Base-by-base conservation (phyloP, 2,329 filamentous ascomycete species). In the Spiromastix sp. region DNA sequence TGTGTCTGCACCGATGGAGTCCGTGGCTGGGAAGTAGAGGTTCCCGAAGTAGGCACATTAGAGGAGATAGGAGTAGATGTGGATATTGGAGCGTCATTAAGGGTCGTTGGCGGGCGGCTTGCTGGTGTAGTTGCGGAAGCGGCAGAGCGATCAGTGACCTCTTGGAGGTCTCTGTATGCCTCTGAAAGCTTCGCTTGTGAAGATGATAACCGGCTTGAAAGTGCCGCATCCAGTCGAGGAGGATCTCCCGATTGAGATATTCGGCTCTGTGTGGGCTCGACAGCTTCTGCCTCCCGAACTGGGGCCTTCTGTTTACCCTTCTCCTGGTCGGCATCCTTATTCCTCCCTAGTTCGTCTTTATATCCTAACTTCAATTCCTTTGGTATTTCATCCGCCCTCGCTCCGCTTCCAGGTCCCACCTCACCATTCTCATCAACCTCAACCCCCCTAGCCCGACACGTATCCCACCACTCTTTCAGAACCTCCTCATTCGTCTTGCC, bases 401-500 rank as follows among this genome's bases (percentile, higher is more conserved):
- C 27, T 3, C 27, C 27, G 3, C 47, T 57, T 44, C 58, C 59
- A n/a, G n/a, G n/a, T 45, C 43, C 57, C 44, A 44, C 45, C 39
- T 44, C 56, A 27, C 57, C 56, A 2, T 56, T 61, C 28, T 61
- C 59, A 34, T 64, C 66, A 37, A 42, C 58, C 41, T 35, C 54
- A 45, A 56, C 39, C 54, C 60, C 44, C 48, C 62, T 52, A 30
- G 70, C 71, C 44, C 48, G 51, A 39, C 65, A 70, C 11, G 68
- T 64, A 41, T 74, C 74, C 52, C 78, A 79, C 50, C 77, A 76
- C 60, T 85, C 83, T 37, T 60, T 62, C 46, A 94, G 71, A 25
- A 94, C 80, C 41, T 84, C 81, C 34, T 64, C 69, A 51, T 93
- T 93, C 7, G 66, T 48, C 60, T 71, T 78, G 12, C 61, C 55